Evolutionary conservation across 75 land plant genomes (phyloP), one percentile per base, ranked within the genome.

Genomic region (Larix kaempferi): DNA sequence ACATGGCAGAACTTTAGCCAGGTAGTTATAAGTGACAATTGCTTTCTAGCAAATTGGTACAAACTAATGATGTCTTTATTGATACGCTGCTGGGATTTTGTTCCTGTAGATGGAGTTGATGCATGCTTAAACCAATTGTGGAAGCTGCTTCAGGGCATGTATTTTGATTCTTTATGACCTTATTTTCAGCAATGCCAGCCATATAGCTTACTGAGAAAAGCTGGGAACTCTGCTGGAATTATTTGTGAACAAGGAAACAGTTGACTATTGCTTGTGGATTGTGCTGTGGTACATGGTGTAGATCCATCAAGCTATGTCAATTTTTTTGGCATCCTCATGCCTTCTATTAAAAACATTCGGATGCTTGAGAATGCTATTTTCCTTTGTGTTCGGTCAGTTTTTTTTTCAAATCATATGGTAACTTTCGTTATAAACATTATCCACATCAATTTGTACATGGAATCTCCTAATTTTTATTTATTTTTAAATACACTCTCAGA

Each of bases 401-500:
- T 41, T 41, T 22, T 41, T 41, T 25, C 73, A 69, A 15, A 39
- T n/a, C 6, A 69, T 69, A 54, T 69, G 73, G 54, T 54, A 69
- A 54, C 73, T 69, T 10, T 37, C 21, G 3, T 22, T 39, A 41
- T 39, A 39, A 69, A 69, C 8, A 33, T 39, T 67, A 67, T 67
- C 22, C 72, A 21, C 10, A 69, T 39, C 73, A 69, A 69, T 7
- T 41, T 69, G 73, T 69, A 64, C 37, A 64, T 64, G 35, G 66
- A 19, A 41, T 37, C 0, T 69, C 8, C 52, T 22, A 2, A 69
- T 1, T 41, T 69, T 69, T 23, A 29, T 16, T 22, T 69, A n/a
- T 69, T 39, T 19, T 69, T 69, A 8, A 41, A 39, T 69, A 29
- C 7, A 37, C 35, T 35, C 16, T 35, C 19, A 65, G 19, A 65